Percentiles rank a stretch among this genome's conserved stretches.
phyloP scores from a whole-genome alignment of 495 filamentous ascomycete species.

The Sabuloglossum arenarium region DNA sequence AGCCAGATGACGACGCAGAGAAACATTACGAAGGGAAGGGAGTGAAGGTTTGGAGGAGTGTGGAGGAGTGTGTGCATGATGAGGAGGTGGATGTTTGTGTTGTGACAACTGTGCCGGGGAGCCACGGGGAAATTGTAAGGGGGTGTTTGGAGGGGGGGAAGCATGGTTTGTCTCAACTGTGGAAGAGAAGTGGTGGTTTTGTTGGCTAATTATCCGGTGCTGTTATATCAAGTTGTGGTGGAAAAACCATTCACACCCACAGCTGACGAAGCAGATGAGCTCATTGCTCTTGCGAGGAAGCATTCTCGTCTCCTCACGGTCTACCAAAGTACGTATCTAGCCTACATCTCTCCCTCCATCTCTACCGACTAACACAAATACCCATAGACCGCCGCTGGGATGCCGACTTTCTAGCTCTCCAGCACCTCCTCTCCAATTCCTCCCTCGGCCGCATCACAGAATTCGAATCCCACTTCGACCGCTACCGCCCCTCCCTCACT shows the following conservation, averaged over 20 bases:
- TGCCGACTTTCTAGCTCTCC: constrained; percentile 62
- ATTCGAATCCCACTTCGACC: constrained; percentile 72
- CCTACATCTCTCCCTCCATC: not conserved
- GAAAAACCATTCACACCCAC: constrained; percentile 83
- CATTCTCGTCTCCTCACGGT: constrained; percentile 46
- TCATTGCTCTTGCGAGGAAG: constrained; percentile 42
- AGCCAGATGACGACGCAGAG: constrained; percentile 35
- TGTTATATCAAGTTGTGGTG: constrained; percentile 32
- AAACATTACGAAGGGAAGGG: constrained; percentile 37
- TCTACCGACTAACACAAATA: not conserved
- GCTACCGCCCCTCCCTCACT: constrained; percentile 44
- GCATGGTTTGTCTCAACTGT: constrained; percentile 30
- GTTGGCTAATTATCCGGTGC: no score
- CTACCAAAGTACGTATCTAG: constrained; percentile 43
- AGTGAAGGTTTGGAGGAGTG: constrained; percentile 38
- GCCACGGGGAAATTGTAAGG: constrained; percentile 46
- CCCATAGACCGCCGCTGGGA: constrained; percentile 54
- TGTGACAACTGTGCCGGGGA: constrained; percentile 54
- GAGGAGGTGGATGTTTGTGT: constrained; percentile 46
- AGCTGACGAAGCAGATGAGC: constrained; percentile 43
- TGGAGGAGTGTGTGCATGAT: constrained; percentile 44
- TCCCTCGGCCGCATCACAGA: constrained; percentile 51
- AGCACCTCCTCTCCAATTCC: constrained; percentile 32
- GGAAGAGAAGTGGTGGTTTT: no score
- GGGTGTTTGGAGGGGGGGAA: constrained; percentile 53